Base-by-base conservation (phyloP, 208 protist species). In the Tritrichomonas foetus region DNA sequence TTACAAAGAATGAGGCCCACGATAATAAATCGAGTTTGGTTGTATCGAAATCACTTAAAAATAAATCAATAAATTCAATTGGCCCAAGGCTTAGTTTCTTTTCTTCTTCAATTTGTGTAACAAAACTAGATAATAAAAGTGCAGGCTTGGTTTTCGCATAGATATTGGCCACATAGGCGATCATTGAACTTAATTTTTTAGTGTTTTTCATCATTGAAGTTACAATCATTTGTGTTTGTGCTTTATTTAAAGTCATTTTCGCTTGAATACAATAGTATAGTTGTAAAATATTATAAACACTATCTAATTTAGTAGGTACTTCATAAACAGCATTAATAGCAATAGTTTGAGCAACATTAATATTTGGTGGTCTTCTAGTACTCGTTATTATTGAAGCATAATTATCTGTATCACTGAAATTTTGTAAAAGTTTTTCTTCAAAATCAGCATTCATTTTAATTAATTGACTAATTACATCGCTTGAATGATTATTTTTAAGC, bases 51-150 rank as follows among this genome's bases (percentile, higher is more conserved):
- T 47, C 16, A 30, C 47, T 39, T 25, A 89, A 2, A n/a, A 89
- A 89, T 39, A 89, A 57, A 61, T 89, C 78, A 57, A 89, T 89
- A 30, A 89, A 89, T 50, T 89, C 78, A 33, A 49, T 47, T 33
- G 20, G 20, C 53, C 78, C 47, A 33, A 16, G 0, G 20, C 14
- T 36, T 33, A 89, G 30, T 39, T 69, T 30, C 13, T 11, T 8
- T 69, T 89, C 57, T 33, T 53, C 47, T 16, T 57, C 9, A 14
- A 27, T n/a, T 20, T n/a, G 33, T 50, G 20, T 39, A 25, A 89
- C 20, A 57, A 53, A 89, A 39, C 33, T 14, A 44, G 44, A 14
- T 14, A 89, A n/a, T 20, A 89, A 89, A 16, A 27, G 14, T 25
- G 25, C 41, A 53, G 41, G 33, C 0, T 89, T 0, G 0, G 13